These are phyloP conservation scores for Mrakia hoshinonis DNA, from an alignment of 768 basidiomycete species.

Conservation along the genomic window DNA sequence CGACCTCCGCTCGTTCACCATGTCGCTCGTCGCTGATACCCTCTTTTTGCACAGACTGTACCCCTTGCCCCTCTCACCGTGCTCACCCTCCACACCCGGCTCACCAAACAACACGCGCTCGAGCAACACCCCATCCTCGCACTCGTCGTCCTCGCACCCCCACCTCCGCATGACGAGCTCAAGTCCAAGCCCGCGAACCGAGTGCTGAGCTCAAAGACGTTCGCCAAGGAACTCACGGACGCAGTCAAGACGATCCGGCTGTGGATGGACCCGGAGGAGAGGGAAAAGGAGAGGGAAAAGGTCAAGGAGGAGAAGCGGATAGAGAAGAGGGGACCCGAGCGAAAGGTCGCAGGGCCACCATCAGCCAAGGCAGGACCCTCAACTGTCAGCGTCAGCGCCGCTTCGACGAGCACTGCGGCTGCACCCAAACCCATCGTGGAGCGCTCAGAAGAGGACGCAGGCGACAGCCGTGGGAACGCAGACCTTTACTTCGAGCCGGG, in stretches of 20 bases:
- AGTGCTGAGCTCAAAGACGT: conserved; percentile 18
- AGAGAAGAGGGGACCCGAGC: conserved; percentile 1
- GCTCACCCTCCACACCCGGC: conserved; percentile 13
- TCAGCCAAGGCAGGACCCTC: background rate
- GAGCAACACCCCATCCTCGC: conserved; percentile 7
- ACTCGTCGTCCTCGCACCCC: conserved; percentile 3
- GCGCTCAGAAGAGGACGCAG: background rate
- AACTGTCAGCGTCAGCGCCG: background rate
- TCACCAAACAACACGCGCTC: conserved; percentile 6
- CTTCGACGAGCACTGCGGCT: background rate
- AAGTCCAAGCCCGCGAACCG: conserved; percentile 25
- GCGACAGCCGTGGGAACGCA: background rate
- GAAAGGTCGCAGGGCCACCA: background rate
- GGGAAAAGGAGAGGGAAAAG: conserved; percentile 16
- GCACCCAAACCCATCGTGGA: too few relatives aligned
- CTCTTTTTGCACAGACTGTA: background rate
- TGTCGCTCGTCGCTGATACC: too few relatives aligned
- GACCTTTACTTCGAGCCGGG: conserved; percentile 9
- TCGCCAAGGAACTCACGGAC: conserved; percentile 21
- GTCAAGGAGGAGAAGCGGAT: conserved; percentile 16
- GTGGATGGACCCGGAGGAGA: conserved; percentile 23
- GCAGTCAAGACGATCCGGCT: conserved; percentile 7
- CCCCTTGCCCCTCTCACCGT: conserved; percentile 3
- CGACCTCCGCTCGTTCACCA: background rate
- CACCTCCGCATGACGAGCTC: conserved; percentile 6